phyloP scores from a whole-genome alignment of 179 eudicot species.

The Drosera spatulata region DNA sequence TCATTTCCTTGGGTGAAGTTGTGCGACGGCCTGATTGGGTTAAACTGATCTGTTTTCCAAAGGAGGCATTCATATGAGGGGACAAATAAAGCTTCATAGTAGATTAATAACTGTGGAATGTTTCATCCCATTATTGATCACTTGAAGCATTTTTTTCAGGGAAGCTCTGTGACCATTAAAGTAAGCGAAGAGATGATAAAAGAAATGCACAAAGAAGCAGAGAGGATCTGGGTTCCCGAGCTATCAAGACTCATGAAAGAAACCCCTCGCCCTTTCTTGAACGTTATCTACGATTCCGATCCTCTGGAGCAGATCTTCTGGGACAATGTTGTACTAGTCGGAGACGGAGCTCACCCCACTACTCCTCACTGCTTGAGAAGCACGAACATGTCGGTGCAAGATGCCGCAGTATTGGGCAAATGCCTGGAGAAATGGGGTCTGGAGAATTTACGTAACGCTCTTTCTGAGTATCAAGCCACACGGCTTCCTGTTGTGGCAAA shows the following conservation, averaged over 20 bases:
- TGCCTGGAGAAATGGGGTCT: constrained; percentile 55
- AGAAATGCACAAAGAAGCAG: constrained; percentile 53
- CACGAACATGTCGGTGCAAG: constrained; percentile 75
- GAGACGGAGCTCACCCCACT: constrained; percentile 87
- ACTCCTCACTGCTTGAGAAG: constrained; percentile 81
- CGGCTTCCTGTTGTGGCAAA: constrained; percentile 45
- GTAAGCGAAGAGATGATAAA: constrained; percentile 45
- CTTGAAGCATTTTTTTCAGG: constrained; percentile 17
- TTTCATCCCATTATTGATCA: not conserved
- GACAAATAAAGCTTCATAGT: too few relatives aligned
- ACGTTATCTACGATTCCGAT: constrained; percentile 63
- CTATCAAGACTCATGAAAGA: constrained; percentile 41
- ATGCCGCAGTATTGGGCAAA: constrained; percentile 64
- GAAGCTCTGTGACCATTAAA: constrained; percentile 61
- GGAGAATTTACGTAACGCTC: constrained; percentile 29
- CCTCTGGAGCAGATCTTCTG: constrained; percentile 39
- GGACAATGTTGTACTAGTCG: constrained; percentile 65
- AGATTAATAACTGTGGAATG: too few relatives aligned
- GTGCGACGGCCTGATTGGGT: not conserved
- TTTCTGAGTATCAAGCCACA: constrained; percentile 44
- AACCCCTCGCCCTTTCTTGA: constrained; percentile 59
- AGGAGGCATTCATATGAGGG: too few relatives aligned
- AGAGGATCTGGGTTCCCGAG: constrained; percentile 46
- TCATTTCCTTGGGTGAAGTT: not conserved
- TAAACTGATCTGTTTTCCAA: not conserved